These are phyloP conservation scores for Acer saccharum DNA, from an alignment of 345 rosid species.

Conservation along the genomic window DNA sequence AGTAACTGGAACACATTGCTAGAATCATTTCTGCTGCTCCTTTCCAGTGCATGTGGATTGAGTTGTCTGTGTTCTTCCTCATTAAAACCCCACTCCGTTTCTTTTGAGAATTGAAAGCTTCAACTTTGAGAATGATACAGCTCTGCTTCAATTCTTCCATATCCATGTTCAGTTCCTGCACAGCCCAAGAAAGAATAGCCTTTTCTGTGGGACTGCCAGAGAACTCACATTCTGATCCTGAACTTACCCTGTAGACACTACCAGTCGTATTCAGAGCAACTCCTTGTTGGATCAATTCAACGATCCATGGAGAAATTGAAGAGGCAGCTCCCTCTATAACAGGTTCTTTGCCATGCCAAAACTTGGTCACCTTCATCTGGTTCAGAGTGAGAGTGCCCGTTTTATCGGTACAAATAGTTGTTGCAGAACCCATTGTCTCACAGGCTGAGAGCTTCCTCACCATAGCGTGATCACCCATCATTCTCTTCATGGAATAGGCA, in stretches of 20 bases:
- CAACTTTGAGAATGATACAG: conserved; percentile 29
- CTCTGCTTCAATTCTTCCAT: conserved; percentile 14
- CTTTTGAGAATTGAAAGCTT: conserved; percentile 42
- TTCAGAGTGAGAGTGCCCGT: conserved; percentile 50
- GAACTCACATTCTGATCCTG: conserved; percentile 21
- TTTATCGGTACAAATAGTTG: conserved; percentile 46
- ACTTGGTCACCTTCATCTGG: conserved; percentile 36
- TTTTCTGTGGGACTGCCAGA: conserved; percentile 47
- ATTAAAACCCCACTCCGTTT: conserved; percentile 36
- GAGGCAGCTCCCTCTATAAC: background rate
- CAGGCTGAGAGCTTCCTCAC: conserved; percentile 47
- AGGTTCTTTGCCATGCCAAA: conserved; percentile 36
- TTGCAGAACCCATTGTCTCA: conserved; percentile 52
- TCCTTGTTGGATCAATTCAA: conserved; percentile 38
- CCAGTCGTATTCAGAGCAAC: conserved; percentile 40
- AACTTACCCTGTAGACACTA: conserved; percentile 13
- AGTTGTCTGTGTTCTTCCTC: conserved; percentile 18
- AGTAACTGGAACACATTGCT: conserved; percentile 61
- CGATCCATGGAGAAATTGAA: conserved; percentile 10
- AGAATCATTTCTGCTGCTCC: conserved; percentile 82
- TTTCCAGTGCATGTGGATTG: conserved; percentile 65
- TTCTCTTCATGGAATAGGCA: conserved; percentile 48
- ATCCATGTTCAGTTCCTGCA: conserved; percentile 12
- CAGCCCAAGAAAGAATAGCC: conserved; percentile 50
- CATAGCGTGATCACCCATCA: conserved; percentile 47